Conservation (phyloP, 257 asterid genomes). For the Nicotiana paniculata region DNA sequence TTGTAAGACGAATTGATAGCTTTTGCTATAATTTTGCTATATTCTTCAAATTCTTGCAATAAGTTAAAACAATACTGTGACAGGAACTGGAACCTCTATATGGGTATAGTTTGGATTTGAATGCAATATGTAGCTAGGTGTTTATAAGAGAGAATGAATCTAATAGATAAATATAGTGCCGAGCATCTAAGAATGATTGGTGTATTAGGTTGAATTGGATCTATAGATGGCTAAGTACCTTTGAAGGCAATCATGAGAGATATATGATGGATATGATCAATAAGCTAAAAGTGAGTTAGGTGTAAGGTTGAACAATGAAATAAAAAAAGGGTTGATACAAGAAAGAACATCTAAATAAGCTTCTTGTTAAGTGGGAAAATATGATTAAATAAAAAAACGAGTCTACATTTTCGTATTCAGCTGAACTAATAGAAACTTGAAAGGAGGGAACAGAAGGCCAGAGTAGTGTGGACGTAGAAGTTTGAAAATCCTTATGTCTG, state of each 20-base stretch:
- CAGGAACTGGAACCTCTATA: background rate
- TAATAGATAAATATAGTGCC: background rate
- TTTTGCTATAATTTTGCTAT: background rate
- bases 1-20: background rate
- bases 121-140: background rate
- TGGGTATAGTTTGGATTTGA: background rate
- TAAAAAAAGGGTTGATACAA: background rate
- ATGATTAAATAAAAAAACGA: background rate
- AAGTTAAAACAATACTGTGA: background rate
- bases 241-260: background rate
- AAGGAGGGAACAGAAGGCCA: background rate
- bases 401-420: background rate
- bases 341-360: background rate
- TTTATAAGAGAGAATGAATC: background rate
- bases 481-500: background rate
- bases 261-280: background rate
- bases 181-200: background rate
- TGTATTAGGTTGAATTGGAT: background rate
- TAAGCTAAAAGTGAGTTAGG: background rate
- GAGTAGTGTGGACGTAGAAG: background rate
- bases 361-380: background rate
- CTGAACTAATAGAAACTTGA: background rate
- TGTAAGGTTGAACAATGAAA: background rate
- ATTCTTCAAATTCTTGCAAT: background rate
- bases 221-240: background rate